These are phyloP conservation scores for Debaryomyces subglobosus DNA, from an alignment of 1,139 yeast species.

Conservation along the genomic window DNA sequence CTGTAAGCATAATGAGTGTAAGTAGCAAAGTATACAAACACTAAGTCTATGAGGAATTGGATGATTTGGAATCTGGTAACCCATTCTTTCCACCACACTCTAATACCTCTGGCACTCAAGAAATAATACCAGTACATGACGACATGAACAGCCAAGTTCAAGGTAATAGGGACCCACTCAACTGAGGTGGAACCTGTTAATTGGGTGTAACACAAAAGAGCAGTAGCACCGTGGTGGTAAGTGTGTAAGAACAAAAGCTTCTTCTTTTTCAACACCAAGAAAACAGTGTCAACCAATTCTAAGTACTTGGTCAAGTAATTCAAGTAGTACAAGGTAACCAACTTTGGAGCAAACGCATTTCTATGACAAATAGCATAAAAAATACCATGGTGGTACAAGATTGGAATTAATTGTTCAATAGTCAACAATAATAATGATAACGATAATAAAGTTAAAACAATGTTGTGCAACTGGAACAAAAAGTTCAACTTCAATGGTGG, in stretches of 20 bases:
- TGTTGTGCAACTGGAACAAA: conserved; percentile 70
- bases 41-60: conserved; percentile 88
- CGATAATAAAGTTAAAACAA: conserved; percentile 72
- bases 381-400: conserved; percentile 73
- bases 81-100: conserved; percentile 99
- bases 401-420: conserved; percentile 86
- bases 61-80: conserved; percentile 95
- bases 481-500: conserved; percentile 72
- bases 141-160: conserved; percentile 92
- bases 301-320: conserved; percentile 77
- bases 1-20: conserved; percentile 73
- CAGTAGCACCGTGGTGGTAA: conserved; percentile 98
- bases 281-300: conserved; percentile 90
- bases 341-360: conserved; percentile 81
- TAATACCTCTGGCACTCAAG: conserved; percentile 88
- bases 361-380: conserved; percentile 83
- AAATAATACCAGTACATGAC: conserved; percentile 99
- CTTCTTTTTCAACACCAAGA: conserved; percentile 89
- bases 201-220: conserved; percentile 92
- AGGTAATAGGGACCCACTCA: conserved; percentile 91
- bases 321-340: conserved; percentile 81
- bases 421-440: conserved; percentile 66
- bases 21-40: conserved; percentile 89
- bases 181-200: conserved; percentile 87
- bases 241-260: conserved; percentile 90